Base-by-base conservation (phyloP, 2,329 filamentous ascomycete genomes). In the Venturia effusa region DNA sequence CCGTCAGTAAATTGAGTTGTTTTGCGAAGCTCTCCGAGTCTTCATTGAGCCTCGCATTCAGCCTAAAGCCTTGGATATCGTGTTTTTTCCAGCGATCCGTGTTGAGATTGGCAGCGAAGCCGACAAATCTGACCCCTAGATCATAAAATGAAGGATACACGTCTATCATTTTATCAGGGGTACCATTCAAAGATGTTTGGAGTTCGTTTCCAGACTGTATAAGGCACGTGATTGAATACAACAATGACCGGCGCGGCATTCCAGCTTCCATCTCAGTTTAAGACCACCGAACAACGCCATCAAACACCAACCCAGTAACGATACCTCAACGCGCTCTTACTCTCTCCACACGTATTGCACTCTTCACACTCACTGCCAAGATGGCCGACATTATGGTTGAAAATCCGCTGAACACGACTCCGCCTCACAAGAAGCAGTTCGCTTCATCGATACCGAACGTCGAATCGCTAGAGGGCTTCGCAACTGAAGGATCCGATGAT, bases 321-420 rank as follows among this genome's bases (percentile, higher is more conserved):
- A 51, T 24, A 15, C n/a, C 45, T 22, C 22, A 27, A 22, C 22
- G 22, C 45, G 22, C 13, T 15, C 6, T 11, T 27, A 51, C 22
- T 51, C 45, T 24, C 22, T 22, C 17, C 22, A n/a, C 22, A 27
- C 45, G 15, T 22, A 51, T 15, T 24, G 17, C 4, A 27, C 0
- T 27, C 13, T 27, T 27, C 22, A 51, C 22, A 51, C 4, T 27
- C 22, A 51, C 40, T 19, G 34, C n/a, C 22, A 75, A 64, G 70
- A 97, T 97, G 93, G 92, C 87, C 77, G 90, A 96, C 81, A 85
- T 90, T 74, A 83, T 88, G 72, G 86, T 96, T 74, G 91, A 96
- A 79, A 92, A 84, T 78, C 86, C 90, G 73, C 82, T 83, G 75
- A 88, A 86, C 82, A 84, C 82, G 69, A 80, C 87, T 76, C 83